Evolutionary conservation across 805 yeast species (phyloP), one percentile per base, ranked within the genome.

Genomic region (Yarrowia sp.): DNA sequence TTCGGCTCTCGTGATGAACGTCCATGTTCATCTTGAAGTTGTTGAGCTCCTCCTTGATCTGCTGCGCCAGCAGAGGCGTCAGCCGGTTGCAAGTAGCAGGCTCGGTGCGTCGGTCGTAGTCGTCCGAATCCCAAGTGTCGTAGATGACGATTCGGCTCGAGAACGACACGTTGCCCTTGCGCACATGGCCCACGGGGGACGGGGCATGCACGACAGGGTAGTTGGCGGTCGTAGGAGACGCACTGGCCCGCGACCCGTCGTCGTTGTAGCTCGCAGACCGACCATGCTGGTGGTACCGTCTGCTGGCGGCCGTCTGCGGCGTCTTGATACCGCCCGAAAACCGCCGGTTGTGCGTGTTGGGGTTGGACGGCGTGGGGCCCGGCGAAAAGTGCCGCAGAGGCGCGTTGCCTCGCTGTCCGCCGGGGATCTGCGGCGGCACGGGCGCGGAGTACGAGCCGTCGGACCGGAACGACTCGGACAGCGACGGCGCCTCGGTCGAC

Each of bases 101-200:
- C 65, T 91, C 97, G 0, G 97, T 97, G 66, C 86, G 90, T 68
- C 99, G 84, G 73, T 93, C 97, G 73, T 93, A 93, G 66, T 88
- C 97, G 18, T 82, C 85, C 35, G 85, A 85, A 63, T 86, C 81
- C 72, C 87, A 90, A 0, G 97, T 93, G 64, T 90, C 96, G 73
- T 85, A 93, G 42, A 94, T 80, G 7, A 89, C 81, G 62, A 94
- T 89, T 67, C 90, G 79, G 0, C 96, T 85, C 5, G 96, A 87
- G 74, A 93, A 93, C 53, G 83, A 72, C 10, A 86, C 90, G 9
- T 32, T 63, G 14, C 47, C 47, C 41, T 55, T 38, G 14, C 36
- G 12, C 13, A 6, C 33, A 24, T 53, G 44, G 14, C 41, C 24
- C 32, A 42, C 32, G 12, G 39, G 51, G n/a, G 49, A 56, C 6